Percentiles rank a stretch among this genome's conserved stretches.
Conservation (phyloP, 192 early-diverging fungal genomes). For the Coemansia sp. region DNA sequence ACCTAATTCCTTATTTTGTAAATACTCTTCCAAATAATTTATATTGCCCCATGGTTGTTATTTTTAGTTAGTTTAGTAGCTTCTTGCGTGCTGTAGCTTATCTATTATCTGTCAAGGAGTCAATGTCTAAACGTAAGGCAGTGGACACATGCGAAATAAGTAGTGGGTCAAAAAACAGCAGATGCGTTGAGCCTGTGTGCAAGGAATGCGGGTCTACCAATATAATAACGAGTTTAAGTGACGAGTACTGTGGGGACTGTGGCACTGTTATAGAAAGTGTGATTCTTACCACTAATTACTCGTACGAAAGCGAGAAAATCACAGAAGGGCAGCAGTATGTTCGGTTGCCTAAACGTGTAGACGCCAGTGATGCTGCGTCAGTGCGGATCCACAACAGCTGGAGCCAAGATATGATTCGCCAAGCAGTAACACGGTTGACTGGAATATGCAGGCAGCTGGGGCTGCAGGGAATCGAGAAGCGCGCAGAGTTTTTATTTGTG, state of each 20-base stretch:
- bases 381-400: constrained; percentile 19
- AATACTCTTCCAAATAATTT: too few relatives aligned
- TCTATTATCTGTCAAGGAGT: too few relatives aligned
- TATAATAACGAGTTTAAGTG: constrained; percentile 9
- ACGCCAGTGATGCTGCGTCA: constrained; percentile 2
- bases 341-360: not conserved
- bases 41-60: too few relatives aligned
- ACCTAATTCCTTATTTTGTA: too few relatives aligned
- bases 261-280: constrained; percentile 27
- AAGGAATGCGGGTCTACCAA: not conserved
- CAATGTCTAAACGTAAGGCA: not conserved
- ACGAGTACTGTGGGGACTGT: constrained; percentile 39
- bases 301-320: constrained; percentile 11
- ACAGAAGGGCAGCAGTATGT: constrained; percentile 7
- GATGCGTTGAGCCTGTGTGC: not conserved
- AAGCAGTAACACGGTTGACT: constrained; percentile 1
- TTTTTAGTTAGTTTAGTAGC: too few relatives aligned
- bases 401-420: constrained; percentile 17
- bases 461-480: constrained; percentile 1
- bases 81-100: too few relatives aligned
- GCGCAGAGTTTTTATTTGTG: constrained; percentile 23
- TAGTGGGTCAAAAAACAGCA: not conserved
- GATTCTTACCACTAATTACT: constrained; percentile 12
- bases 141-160: not conserved
- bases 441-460: constrained; percentile 6